phyloP scores from a whole-genome alignment of 176 grass and related monocot genomes.

The Tuctoria greenei region DNA sequence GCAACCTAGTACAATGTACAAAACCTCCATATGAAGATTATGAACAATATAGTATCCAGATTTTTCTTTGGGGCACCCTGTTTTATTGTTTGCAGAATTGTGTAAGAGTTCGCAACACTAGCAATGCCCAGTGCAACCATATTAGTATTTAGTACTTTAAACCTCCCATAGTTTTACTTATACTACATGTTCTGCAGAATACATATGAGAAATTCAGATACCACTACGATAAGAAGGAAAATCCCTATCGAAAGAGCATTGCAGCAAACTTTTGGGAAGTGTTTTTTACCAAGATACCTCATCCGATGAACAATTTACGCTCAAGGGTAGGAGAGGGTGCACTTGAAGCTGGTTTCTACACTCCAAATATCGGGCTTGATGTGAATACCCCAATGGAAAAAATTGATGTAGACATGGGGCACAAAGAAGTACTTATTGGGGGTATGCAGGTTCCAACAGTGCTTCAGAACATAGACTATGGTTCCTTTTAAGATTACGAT shows the following conservation, averaged over 20 bases:
- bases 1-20: neutral
- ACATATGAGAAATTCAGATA: slow-evolving; percentile 74
- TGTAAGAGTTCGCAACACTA: neutral
- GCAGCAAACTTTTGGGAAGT: slow-evolving; percentile 50
- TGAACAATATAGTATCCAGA: neutral
- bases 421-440: slow-evolving; percentile 29
- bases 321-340: slow-evolving; percentile 50
- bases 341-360: slow-evolving; percentile 49
- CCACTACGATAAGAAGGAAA: slow-evolving; percentile 57
- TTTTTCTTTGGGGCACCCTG: neutral
- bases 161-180: slow-evolving; percentile 4
- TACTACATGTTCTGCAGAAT: slow-evolving; percentile 42
- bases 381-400: slow-evolving; percentile 37
- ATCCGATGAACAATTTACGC: slow-evolving; percentile 53
- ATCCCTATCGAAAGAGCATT: slow-evolving; percentile 55
- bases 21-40: neutral
- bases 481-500: slow-evolving; percentile 45
- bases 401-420: slow-evolving; percentile 39
- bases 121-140: neutral
- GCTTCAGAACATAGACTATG: slow-evolving; percentile 69
- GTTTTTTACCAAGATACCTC: slow-evolving; percentile 57
- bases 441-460: slow-evolving; percentile 57
- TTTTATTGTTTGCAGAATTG: neutral
- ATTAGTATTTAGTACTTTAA: neutral
- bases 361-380: slow-evolving; percentile 48